Percentiles rank a stretch among this genome's conserved stretches.
Evolutionary conservation across 768 basidiomycete species (phyloP).

Genomic region (Paxillus rubicundulus): DNA sequence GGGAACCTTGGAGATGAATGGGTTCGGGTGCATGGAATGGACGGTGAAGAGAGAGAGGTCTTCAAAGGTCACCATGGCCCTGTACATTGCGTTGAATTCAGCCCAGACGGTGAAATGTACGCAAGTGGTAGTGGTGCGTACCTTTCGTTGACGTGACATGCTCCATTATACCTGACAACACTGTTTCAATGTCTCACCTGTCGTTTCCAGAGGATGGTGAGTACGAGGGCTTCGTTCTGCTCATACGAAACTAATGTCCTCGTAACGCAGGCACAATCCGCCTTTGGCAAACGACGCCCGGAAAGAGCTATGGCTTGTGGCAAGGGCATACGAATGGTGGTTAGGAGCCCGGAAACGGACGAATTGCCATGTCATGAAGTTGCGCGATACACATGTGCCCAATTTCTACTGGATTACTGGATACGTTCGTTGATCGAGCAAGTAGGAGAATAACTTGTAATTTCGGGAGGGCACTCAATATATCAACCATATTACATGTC

Average conservation of each 20-base stretch:
- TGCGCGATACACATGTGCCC: slow-evolving; percentile 8
- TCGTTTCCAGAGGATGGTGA: slow-evolving; percentile 66
- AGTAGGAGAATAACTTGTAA: slow-evolving; percentile 17
- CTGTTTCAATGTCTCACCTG: slow-evolving; percentile 6
- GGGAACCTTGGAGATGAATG: slow-evolving; percentile 91
- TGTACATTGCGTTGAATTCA: slow-evolving; percentile 90
- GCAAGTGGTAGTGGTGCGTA: slow-evolving; percentile 92
- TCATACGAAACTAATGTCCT: slow-evolving; percentile 5
- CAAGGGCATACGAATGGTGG: slow-evolving; percentile 55
- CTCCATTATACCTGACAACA: slow-evolving; percentile 5
- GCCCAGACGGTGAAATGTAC: slow-evolving; percentile 96
- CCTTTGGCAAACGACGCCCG: slow-evolving; percentile 95
- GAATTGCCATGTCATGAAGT: slow-evolving; percentile 7
- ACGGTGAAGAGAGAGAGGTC: slow-evolving; percentile 87
- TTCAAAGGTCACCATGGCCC: slow-evolving; percentile 98
- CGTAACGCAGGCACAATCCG: slow-evolving; percentile 76
- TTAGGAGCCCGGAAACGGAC: slow-evolving; percentile 7
- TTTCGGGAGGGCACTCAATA: slow-evolving; percentile 11
- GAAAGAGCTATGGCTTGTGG: slow-evolving; percentile 91
- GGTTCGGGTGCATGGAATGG: slow-evolving; percentile 91
- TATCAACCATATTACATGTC: slow-evolving; percentile 9
- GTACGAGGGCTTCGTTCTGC: slow-evolving; percentile 18
- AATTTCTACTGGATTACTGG: slow-evolving; percentile 10
- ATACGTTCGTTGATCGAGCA: slow-evolving; percentile 18
- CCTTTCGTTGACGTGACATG: slow-evolving; percentile 6